Conservation (phyloP, 1,284 basidiomycete genomes). For the Cutaneotrichosporon cavernicola region DNA sequence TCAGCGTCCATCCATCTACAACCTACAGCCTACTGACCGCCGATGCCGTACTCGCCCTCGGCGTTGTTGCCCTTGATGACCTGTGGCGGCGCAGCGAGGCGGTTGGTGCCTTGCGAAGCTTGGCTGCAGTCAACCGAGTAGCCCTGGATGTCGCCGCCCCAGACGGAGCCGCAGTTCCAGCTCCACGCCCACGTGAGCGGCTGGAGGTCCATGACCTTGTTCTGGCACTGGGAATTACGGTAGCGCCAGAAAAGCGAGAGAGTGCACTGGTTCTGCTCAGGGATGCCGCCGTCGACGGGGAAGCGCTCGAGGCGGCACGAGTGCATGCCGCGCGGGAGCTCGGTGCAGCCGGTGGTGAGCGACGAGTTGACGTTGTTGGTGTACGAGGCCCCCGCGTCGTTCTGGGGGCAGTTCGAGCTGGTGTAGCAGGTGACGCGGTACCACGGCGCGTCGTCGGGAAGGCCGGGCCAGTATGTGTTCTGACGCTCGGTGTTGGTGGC, state of each 20-base stretch:
- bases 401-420: background rate
- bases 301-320: conserved; percentile 7
- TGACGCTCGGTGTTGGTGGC: background rate
- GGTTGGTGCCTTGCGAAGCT: background rate
- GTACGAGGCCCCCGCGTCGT: background rate
- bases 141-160: background rate
- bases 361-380: background rate
- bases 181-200: background rate
- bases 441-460: background rate
- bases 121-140: background rate
- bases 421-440: conserved; percentile 6
- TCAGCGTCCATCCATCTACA: background rate
- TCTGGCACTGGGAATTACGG: background rate
- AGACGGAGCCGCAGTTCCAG: conserved; percentile 2
- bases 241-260: background rate
- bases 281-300: conserved; percentile 2
- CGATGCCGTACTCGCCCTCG: background rate
- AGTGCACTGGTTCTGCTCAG: background rate
- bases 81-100: background rate
- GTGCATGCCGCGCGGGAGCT: background rate
- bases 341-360: background rate
- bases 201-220: background rate
- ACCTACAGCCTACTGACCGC: background rate
- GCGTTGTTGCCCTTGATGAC: background rate
- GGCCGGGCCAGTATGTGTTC: background rate